Percentiles rank a stretch among this genome's conserved stretches.
Evolutionary conservation across 129 eudicot species (phyloP).

Genomic region (Lactuca saligna): DNA sequence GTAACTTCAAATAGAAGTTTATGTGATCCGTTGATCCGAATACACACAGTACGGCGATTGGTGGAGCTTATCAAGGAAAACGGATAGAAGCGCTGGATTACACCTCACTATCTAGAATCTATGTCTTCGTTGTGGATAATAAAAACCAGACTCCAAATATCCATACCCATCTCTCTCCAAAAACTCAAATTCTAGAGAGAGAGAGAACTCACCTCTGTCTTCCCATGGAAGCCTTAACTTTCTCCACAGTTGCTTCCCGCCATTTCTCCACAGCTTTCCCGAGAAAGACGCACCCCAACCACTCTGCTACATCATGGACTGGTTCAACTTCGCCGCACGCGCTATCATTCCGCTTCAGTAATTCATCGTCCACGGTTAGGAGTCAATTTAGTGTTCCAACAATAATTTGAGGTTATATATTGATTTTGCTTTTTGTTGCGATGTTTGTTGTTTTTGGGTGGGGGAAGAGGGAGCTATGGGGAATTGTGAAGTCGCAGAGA

Average conservation of each 20-base stretch:
- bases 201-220: neutral
- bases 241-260: conserved; percentile 61
- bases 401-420: neutral
- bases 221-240: conserved; percentile 42
- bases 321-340: conserved; percentile 37
- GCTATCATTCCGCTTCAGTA: conserved; percentile 50
- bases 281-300: conserved; percentile 13
- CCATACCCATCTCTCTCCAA: conserved; percentile 17
- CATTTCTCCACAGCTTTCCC: conserved; percentile 49
- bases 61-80: conserved; percentile 22
- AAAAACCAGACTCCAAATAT: conserved; percentile 20
- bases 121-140: conserved; percentile 20
- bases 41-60: neutral
- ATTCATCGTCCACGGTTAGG: conserved; percentile 49
- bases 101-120: neutral
- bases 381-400: neutral
- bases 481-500: conserved; percentile 44
- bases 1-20: too few species aligned
- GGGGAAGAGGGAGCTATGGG: conserved; percentile 65
- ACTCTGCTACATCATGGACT: conserved; percentile 27
- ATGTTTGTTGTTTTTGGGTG: conserved; percentile 15
- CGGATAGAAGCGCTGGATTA: conserved; percentile 31
- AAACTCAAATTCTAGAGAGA: neutral
- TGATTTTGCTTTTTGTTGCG: neutral
- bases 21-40: conserved; percentile 13